Base-by-base conservation (phyloP, 768 basidiomycete species). In the Pleurotus eryngii region DNA sequence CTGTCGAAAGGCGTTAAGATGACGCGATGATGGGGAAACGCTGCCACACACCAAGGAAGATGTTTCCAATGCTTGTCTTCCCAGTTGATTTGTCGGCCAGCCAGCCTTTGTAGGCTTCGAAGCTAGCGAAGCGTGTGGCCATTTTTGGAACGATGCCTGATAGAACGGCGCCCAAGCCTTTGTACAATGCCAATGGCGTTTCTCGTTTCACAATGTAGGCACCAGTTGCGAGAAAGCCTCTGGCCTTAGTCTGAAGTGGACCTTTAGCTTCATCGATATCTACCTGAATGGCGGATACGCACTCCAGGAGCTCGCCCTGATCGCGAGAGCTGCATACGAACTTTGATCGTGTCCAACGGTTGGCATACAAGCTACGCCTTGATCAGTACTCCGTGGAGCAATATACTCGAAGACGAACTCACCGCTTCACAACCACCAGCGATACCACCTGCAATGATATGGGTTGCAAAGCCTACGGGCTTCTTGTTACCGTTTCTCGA, bases 141-240 rank as follows among this genome's bases (percentile, higher is more conserved):
- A 99, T 99, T 77, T 99, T 99, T 1, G 97, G 97, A 6, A 98
- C 93, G 70, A 99, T 99, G 9, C 97, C 97, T 9, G 92, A 88
- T 46, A 96, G 77, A 43, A 99, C 97, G 7, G 97, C 97, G 18
- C 97, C 97, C 38, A 99, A 84, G 60, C 95, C 97, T 70, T 99
- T 99, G 83, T 98, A 99, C 39, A 99, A 74, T 2, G 97, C 97
- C 39, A 98, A 81, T 0, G 94, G 93, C 2, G 95, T 95, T 75
- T 99, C 97, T 56, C 94, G 83, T 58, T 80, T 81, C 22, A 93
- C 86, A 60, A 99, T 99, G 69, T 88, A 85, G 9, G 81, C 74
- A 2, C 93, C 97, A 0, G 97, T 98, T 9, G 92, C 93, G 59
- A 97, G 72, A 74, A 98, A 96, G 0, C 95, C 94, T 55, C 96